phyloP scores from a whole-genome alignment of 192 early-diverging fungal species.

The Coemansia sp. region DNA sequence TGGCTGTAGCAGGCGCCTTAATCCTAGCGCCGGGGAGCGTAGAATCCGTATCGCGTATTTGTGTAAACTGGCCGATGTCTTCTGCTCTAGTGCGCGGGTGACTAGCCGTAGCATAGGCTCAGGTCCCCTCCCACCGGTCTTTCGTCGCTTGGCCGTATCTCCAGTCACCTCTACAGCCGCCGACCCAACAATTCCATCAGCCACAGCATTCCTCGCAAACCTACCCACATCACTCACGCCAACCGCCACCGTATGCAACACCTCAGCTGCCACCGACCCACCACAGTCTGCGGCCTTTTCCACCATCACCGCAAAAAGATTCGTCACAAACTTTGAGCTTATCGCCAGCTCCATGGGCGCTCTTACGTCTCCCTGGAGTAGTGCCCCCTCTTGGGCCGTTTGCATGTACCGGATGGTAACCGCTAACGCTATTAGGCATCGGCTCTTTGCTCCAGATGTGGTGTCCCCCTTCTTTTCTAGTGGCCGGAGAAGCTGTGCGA shows the following conservation, averaged over 20 bases:
- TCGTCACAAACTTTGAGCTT: slow-evolving; percentile 18
- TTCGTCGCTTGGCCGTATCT: not conserved
- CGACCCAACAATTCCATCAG: slow-evolving; percentile 11
- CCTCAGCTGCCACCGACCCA: not conserved
- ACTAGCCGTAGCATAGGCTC: slow-evolving; percentile 3
- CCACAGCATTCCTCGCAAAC: slow-evolving; percentile 19
- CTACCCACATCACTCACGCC: not conserved
- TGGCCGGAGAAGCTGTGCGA: slow-evolving; percentile 14
- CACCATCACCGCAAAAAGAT: slow-evolving; percentile 11
- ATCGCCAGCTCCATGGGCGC: not conserved
- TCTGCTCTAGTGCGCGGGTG: slow-evolving; percentile 2
- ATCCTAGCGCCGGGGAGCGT: not conserved
- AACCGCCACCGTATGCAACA: not conserved
- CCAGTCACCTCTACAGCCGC: not conserved
- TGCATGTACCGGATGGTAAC: slow-evolving; percentile 25
- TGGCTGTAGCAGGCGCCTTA: not conserved
- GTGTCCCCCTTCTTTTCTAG: too few species aligned
- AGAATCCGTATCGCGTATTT: slow-evolving; percentile 19
- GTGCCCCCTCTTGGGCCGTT: not conserved
- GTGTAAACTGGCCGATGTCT: not conserved
- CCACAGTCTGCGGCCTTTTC: not conserved
- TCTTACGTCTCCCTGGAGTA: not conserved
- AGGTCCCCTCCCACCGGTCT: not conserved
- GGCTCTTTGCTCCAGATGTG: too few species aligned
- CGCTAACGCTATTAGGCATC: slow-evolving; percentile 14